Base-by-base conservation (phyloP, 2,329 filamentous ascomycete genomes). In the Penicillium sp. region DNA sequence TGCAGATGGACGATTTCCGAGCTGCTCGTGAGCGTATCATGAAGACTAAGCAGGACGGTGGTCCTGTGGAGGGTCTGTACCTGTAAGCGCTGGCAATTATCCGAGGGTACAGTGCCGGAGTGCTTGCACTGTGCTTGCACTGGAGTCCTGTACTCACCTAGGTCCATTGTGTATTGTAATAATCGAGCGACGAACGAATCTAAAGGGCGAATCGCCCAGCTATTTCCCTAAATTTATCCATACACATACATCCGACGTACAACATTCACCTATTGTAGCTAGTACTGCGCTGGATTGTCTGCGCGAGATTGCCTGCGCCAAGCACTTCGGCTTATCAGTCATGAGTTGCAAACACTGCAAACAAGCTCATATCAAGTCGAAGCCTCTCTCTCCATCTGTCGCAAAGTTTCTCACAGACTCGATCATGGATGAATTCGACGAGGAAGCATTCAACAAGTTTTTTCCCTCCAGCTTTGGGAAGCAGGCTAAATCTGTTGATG, bases 1-100 rank as follows among this genome's bases (percentile, higher is more conserved):
- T 99, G 56, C 93, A 97, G 77, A 99, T 99, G 94, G 90, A 92
- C 8, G 94, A 99, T 77, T 99, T 99, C 82, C 83, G 94, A 54
- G 83, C 91, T 55, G 94, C 94, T 24, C 85, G 93, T 67, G 94
- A 99, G 79, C 87, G 91, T 64, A 95, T 99, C 61, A 82, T 99
- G 75, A 95, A 96, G 81, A 99, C 95, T 48, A 99, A 99, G 87
- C 94, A 89, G 71, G 94, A 99, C 81, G 93, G 93, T 66, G 95
- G 97, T 79, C 94, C 95, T 0, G 66, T 73, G 47, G 94, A 99
- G 80, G 94, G 94, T 66, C 79, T 99, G 84, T 99, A 99, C 81
- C 86, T 99, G 89, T 99, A 97, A 72, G 58, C 57, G 55, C 50
- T 59, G 49, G 53, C 24, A 50, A 40, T 53, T 48, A 62, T 58